phyloP scores from a whole-genome alignment of 768 basidiomycete species.

The Trametes gibbosa region DNA sequence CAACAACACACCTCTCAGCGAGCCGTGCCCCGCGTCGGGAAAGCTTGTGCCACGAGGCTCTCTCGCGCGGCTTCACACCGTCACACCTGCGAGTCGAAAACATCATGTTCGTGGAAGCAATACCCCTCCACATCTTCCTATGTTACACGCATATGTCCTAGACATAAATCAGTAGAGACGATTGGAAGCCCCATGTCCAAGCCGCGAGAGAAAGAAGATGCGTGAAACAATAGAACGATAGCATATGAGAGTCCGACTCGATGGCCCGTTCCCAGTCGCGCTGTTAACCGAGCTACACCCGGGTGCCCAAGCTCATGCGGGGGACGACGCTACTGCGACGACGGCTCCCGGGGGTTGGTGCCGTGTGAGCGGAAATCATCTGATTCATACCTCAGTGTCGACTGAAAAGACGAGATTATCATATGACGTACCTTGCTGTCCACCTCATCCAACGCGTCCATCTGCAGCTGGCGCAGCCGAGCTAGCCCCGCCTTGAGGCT shows the following conservation, averaged over 20 bases:
- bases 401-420: not conserved
- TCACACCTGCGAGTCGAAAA: not conserved
- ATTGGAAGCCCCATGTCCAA: not conserved
- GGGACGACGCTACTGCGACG: constrained; percentile 13
- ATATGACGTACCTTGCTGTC: constrained; percentile 36
- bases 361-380: constrained; percentile 31
- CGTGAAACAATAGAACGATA: not conserved
- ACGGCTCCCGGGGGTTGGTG: constrained; percentile 24
- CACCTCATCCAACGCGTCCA: constrained; percentile 34
- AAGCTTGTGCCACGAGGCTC: not conserved
- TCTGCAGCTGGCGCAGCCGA: constrained; percentile 33
- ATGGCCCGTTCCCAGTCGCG: not conserved
- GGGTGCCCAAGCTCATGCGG: not conserved
- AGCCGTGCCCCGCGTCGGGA: not conserved
- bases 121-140: not conserved
- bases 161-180: constrained; percentile 4
- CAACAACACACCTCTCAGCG: constrained; percentile 1
- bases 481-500: constrained; percentile 33
- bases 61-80: not conserved
- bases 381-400: constrained; percentile 14
- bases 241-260: not conserved
- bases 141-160: constrained; percentile 4
- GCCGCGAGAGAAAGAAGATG: constrained; percentile 1
- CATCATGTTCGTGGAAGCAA: not conserved
- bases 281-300: not conserved